Conservation (phyloP, 1,139 yeast species). For the Taphrina flavorubra region DNA sequence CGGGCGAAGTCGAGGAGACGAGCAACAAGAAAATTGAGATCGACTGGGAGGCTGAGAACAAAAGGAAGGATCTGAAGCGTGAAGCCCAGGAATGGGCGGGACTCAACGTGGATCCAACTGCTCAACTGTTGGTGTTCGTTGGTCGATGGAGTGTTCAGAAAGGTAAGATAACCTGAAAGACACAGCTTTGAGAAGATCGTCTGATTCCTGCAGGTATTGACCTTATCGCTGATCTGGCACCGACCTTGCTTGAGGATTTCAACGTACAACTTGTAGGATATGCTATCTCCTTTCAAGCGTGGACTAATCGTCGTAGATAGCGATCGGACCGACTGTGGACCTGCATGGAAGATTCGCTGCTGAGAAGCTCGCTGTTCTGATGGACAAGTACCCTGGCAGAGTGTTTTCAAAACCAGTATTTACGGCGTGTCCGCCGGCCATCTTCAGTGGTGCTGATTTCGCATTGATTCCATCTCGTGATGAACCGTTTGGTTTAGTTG, state of each 20-base stretch:
- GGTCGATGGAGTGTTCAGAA: conserved; percentile 43
- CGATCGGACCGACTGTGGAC: conserved; percentile 41
- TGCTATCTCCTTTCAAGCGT: background rate
- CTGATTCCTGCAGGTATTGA: conserved; percentile 28
- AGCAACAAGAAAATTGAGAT: conserved; percentile 15
- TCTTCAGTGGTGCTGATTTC: conserved; percentile 43
- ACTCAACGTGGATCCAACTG: conserved; percentile 36
- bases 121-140: conserved; percentile 41
- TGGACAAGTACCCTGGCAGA: conserved; percentile 41
- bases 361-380: conserved; percentile 34
- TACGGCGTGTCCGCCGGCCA: conserved; percentile 40
- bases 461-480: conserved; percentile 42
- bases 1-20: conserved; percentile 28
- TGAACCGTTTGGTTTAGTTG: conserved; percentile 42
- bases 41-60: conserved; percentile 33
- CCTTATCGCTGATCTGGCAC: conserved; percentile 42
- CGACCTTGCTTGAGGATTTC: conserved; percentile 38
- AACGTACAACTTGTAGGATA: conserved; percentile 31
- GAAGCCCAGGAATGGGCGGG: conserved; percentile 42
- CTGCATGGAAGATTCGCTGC: conserved; percentile 42
- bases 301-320: conserved; percentile 11
- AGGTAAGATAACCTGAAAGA: conserved; percentile 12
- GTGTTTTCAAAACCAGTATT: conserved; percentile 41
- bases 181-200: background rate
- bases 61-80: conserved; percentile 22